phyloP scores from a whole-genome alignment of 805 yeast species.

The Myxozyma mucilagina region DNA sequence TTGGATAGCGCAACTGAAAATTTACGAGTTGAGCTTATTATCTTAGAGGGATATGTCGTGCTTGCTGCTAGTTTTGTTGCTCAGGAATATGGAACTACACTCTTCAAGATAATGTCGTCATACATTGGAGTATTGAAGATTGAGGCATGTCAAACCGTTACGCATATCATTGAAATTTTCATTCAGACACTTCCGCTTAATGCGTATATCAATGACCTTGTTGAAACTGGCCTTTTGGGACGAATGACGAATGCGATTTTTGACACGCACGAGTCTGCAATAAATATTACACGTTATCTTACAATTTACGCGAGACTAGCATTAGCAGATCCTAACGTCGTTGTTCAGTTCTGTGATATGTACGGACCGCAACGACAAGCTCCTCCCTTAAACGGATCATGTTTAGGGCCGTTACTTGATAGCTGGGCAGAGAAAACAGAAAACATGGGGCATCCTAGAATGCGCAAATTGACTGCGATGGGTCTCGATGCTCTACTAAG shows the following conservation, averaged over 20 bases:
- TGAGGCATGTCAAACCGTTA: slow-evolving; percentile 26
- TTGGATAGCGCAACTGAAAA: slow-evolving; percentile 61
- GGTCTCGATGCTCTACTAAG: slow-evolving; percentile 56
- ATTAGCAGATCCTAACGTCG: slow-evolving; percentile 28
- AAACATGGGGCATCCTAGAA: slow-evolving; percentile 71
- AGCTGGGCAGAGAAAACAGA: slow-evolving; percentile 43
- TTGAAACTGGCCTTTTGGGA: slow-evolving; percentile 38
- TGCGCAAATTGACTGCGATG: slow-evolving; percentile 65
- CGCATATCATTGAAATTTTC: slow-evolving; percentile 30
- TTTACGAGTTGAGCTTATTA: slow-evolving; percentile 37
- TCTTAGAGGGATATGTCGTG: slow-evolving; percentile 41
- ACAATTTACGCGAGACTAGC: slow-evolving; percentile 35
- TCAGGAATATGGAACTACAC: slow-evolving; percentile 34
- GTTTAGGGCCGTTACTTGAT: slow-evolving; percentile 31
- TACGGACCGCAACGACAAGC: slow-evolving; percentile 10
- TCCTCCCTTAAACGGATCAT: neutral
- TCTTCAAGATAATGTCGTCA: slow-evolving; percentile 23
- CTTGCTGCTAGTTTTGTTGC: slow-evolving; percentile 37
- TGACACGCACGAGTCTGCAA: slow-evolving; percentile 40
- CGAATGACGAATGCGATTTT: slow-evolving; percentile 37
- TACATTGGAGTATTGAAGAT: slow-evolving; percentile 23
- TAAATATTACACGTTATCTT: slow-evolving; percentile 37
- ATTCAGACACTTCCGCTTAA: slow-evolving; percentile 25
- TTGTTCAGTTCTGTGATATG: slow-evolving; percentile 30
- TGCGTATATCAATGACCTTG: slow-evolving; percentile 31